Evolutionary conservation across 768 basidiomycete species (phyloP), one percentile per base, ranked within the genome.

Genomic region (Amanita subjunquillea): DNA sequence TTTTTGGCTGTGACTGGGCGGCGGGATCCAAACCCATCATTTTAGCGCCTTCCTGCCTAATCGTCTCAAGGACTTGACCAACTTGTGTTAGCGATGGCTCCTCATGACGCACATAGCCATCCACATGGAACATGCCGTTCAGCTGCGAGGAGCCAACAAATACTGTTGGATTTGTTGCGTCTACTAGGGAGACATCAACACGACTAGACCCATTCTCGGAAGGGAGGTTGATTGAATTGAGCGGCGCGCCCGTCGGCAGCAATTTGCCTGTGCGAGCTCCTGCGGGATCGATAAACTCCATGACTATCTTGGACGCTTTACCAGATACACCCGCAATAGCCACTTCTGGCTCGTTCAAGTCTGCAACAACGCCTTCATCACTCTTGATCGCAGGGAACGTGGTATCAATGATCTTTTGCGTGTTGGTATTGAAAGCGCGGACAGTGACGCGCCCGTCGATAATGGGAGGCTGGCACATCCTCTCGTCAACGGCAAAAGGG

Each of bases 151-250:
- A 64, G 32, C 65, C 51, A 57, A 87, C 71, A 65, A 89, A 81
- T 13, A 89, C 77, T 5, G 80, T 83, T 0, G 86, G 86, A 62
- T 88, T 87, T 13, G 86, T 83, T 1, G 85, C 85, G 59, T 88
- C 86, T 10, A 88, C 74, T 7, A 83, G 71, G 9, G 83, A 84
- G 1, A 69, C 73, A 39, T 62, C 63, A 49, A 77, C 54, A 20
- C 51, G 57, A 17, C 27, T 58, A 55, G 62, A 47, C 22, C 50
- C 51, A n/a, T 38, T 40, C 15, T 60, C 55, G 25, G 51, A 12
- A 7, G 57, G 48, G n/a, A 77, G 58, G 29, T 67, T 55, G 37
- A 86, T 62, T 3, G 51, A 47, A 57, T 85, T 79, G 4, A 67
- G 55, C 0, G 81, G 65, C 12, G 69, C 69, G 23, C 77, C 78